Conservation (phyloP, 2,329 filamentous ascomycete species). For the Sordariomycetes sp. region DNA sequence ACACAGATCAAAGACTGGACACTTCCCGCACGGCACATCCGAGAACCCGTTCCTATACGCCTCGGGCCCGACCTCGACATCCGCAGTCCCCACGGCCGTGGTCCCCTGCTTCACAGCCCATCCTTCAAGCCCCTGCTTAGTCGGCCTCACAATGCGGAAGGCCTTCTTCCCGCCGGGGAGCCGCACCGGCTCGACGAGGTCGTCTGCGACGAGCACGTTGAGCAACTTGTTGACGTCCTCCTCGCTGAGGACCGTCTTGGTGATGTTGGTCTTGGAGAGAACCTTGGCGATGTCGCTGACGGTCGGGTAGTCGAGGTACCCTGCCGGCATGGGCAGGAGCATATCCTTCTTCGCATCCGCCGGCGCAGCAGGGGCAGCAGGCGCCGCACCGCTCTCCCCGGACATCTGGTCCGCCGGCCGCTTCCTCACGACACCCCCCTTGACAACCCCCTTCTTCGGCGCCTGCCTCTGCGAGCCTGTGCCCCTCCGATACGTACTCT, state of each 20-base stretch:
- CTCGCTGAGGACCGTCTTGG: conserved; percentile 55
- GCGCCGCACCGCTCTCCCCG: conserved; percentile 4
- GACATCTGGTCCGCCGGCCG: conserved; percentile 25
- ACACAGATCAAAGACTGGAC: conserved; percentile 87
- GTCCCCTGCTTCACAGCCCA: conserved; percentile 17
- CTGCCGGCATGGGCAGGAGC: conserved; percentile 43
- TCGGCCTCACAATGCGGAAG: conserved; percentile 37
- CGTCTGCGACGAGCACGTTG: conserved; percentile 81
- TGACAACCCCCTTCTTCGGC: conserved; percentile 44
- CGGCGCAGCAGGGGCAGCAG: too few relatives aligned
- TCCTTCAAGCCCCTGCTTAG: conserved; percentile 26
- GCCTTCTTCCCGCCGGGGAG: conserved; percentile 29
- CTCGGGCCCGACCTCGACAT: conserved; percentile 8
- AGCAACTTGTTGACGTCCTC: conserved; percentile 75
- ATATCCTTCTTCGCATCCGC: conserved; percentile 19
- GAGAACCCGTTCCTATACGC: conserved; percentile 58
- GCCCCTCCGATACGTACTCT: conserved; percentile 52
- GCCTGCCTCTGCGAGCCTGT: conserved; percentile 21
- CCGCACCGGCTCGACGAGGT: conserved; percentile 57
- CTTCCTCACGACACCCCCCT: conserved; percentile 35
- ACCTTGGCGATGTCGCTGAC: conserved; percentile 63
- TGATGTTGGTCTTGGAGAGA: conserved; percentile 55
- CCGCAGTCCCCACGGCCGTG: conserved; percentile 13
- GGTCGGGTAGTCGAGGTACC: conserved; percentile 70
- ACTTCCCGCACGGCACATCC: conserved; percentile 80